These are phyloP conservation scores for Naganishia cerealis DNA, from an alignment of 1,284 basidiomycete species.

Conservation along the genomic window DNA sequence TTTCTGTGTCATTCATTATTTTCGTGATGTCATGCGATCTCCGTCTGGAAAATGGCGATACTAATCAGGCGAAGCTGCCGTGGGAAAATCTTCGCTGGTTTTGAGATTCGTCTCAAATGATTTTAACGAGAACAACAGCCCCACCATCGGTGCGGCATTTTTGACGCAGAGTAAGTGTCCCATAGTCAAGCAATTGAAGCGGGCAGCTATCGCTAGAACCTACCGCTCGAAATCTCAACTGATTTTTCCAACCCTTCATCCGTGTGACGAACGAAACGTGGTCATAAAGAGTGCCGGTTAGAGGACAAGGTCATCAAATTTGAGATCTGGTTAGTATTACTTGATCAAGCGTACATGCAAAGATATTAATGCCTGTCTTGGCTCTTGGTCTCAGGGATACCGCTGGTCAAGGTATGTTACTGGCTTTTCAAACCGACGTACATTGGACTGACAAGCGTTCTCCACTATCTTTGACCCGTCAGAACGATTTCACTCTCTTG, in stretches of 20 bases:
- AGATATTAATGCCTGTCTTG: background rate
- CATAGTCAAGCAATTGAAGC: background rate
- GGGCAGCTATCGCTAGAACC: conserved; percentile 1
- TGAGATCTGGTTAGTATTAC: conserved; percentile 52
- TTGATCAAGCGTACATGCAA: background rate
- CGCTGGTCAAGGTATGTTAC: conserved; percentile 50
- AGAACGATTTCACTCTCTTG: conserved; percentile 55
- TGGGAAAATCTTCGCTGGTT: conserved; percentile 98
- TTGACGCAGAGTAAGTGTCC: conserved; percentile 50
- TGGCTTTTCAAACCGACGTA: background rate
- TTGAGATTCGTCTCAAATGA: conserved; percentile 77
- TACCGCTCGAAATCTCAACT: background rate
- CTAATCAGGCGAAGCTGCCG: conserved; percentile 87
- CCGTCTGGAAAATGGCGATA: background rate
- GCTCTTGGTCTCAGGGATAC: conserved; percentile 46
- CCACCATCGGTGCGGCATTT: conserved; percentile 95
- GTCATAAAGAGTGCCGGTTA: conserved; percentile 51
- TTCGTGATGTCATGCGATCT: too few species aligned
- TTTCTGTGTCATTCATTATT: background rate
- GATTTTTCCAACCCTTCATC: background rate
- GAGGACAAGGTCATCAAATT: conserved; percentile 56
- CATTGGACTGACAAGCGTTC: background rate
- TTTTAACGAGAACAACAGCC: conserved; percentile 58
- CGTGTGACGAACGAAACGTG: background rate
- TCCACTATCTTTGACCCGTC: background rate